phyloP scores from a whole-genome alignment of 2,329 filamentous ascomycete genomes.

The Metarhizium guizhouense region DNA sequence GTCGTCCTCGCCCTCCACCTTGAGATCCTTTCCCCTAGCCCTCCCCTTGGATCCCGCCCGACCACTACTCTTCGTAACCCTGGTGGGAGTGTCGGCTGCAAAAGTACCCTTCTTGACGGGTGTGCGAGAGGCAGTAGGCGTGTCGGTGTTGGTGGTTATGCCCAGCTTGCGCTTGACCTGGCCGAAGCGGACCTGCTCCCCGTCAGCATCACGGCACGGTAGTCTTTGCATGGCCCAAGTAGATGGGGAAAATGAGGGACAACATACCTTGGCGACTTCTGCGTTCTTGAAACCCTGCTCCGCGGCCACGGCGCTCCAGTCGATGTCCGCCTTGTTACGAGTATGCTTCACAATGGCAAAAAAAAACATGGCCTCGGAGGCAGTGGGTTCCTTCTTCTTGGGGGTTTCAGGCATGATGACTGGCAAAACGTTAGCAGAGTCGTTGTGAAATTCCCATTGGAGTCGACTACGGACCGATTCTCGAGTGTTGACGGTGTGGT shows the following conservation, averaged over 20 bases:
- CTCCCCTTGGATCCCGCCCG: conserved; percentile 16
- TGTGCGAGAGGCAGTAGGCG: conserved; percentile 6
- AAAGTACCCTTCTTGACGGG: conserved; percentile 14
- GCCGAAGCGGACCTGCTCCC: conserved; percentile 33
- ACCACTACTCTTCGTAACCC: conserved; percentile 20
- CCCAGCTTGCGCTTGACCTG: conserved; percentile 41
- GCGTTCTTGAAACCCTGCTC: conserved; percentile 36
- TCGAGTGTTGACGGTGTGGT: not conserved
- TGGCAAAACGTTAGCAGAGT: not conserved
- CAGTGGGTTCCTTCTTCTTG: conserved; percentile 26
- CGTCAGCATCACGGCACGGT: not conserved
- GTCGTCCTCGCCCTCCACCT: conserved; percentile 12
- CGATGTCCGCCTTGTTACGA: conserved; percentile 32
- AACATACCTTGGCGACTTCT: conserved; percentile 31
- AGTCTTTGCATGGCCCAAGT: not conserved
- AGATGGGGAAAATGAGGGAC: not conserved
- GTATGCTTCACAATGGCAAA: conserved; percentile 35
- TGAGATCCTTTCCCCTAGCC: conserved; percentile 9
- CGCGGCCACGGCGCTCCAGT: conserved; percentile 37
- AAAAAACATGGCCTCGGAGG: conserved; percentile 34
- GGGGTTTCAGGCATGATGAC: conserved; percentile 1
- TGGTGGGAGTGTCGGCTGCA: conserved; percentile 14
- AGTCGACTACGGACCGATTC: not conserved
- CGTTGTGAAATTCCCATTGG: not conserved
- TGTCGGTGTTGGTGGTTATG: conserved; percentile 19